Evolutionary conservation across 1,284 basidiomycete species (phyloP), one percentile per base, ranked within the genome.

Genomic region (Rhodotorula sp.): DNA sequence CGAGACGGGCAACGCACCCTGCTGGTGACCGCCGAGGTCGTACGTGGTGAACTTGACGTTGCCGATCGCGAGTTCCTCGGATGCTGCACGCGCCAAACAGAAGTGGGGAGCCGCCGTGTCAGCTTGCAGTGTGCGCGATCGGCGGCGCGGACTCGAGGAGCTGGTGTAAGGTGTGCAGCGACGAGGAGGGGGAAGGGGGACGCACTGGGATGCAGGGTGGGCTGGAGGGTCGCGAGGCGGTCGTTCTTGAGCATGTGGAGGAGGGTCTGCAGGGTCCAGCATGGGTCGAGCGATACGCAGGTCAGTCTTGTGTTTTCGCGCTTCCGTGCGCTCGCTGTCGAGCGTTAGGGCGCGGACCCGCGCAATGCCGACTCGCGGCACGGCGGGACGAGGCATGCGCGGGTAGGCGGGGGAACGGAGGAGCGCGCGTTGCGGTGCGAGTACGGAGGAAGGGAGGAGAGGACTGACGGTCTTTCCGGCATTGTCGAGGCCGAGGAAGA

Each of bases 221-320:
- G 97, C 84, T 99, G 97, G 77, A 99, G 86, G 44, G 94, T 97
- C 42, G 97, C 97, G 72, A 99, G 87, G 79, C 97, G 88, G 86
- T 99, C 97, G 81, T 99, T 99, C 88, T 99, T 99, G 81, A 99
- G 87, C 97, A 99, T 99, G 85, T 99, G 97, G 78, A 99, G 84
- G 64, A 99, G 87, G 54, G 97, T 99, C 95, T 99, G 80, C 23
- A 5, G 34, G 21, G 19, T 8, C 16, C 9, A n/a, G 13, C 19
- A 41, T n/a, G 21, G 17, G 9, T 9, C 50, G 50, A n/a, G 7
- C 23, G 10, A n/a, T 17, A 4, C 5, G 7, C 50, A n/a, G n/a
- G 14, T 52, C n/a, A n/a, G n/a, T n/a, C n/a, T n/a, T n/a, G n/a
- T n/a, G n/a, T n/a, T n/a, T n/a, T n/a, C n/a, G n/a, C n/a, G n/a